phyloP scores from a whole-genome alignment of 768 basidiomycete genomes.

The Pleurotus eryngii region DNA sequence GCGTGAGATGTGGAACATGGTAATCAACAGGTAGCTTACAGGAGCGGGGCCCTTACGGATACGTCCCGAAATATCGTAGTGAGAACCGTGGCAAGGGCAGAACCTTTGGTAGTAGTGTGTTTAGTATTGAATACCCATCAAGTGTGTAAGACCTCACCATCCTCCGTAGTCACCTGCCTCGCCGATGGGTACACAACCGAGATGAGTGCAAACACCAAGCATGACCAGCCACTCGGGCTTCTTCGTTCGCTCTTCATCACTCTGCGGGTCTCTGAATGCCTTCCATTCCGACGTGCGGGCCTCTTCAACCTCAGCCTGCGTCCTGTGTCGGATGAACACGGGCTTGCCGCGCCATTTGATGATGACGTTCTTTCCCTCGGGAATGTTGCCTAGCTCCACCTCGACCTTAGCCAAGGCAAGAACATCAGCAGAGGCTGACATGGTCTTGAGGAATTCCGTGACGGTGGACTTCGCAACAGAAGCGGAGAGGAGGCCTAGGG shows the following conservation, averaged over 20 bases:
- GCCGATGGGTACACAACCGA: slow-evolving; percentile 98
- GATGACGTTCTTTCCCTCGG: slow-evolving; percentile 96
- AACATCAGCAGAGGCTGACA: slow-evolving; percentile 97
- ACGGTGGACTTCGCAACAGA: slow-evolving; percentile 93
- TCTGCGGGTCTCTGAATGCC: slow-evolving; percentile 85
- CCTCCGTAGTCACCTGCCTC: slow-evolving; percentile 97
- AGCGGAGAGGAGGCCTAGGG: slow-evolving; percentile 90
- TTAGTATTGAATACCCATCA: not conserved
- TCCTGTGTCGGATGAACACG: slow-evolving; percentile 98
- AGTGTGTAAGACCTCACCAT: slow-evolving; percentile 58
- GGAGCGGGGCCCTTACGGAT: slow-evolving; percentile 96
- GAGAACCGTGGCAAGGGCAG: slow-evolving; percentile 99
- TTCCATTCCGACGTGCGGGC: slow-evolving; percentile 85
- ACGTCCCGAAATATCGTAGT: slow-evolving; percentile 97
- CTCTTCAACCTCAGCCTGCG: slow-evolving; percentile 86
- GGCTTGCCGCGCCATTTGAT: slow-evolving; percentile 99
- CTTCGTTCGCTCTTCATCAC: slow-evolving; percentile 85
- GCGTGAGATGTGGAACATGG: not conserved
- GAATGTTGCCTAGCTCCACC: slow-evolving; percentile 84
- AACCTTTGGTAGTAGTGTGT: slow-evolving; percentile 47
- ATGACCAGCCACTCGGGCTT: slow-evolving; percentile 96
- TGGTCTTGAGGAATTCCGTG: slow-evolving; percentile 90
- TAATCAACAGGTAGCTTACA: slow-evolving; percentile 42
- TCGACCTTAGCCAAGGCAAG: slow-evolving; percentile 98
- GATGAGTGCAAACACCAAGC: slow-evolving; percentile 93